Evolutionary conservation across 352 stramenopile genomes (phyloP).

Genomic region (Aphanomyces euteiches): DNA sequence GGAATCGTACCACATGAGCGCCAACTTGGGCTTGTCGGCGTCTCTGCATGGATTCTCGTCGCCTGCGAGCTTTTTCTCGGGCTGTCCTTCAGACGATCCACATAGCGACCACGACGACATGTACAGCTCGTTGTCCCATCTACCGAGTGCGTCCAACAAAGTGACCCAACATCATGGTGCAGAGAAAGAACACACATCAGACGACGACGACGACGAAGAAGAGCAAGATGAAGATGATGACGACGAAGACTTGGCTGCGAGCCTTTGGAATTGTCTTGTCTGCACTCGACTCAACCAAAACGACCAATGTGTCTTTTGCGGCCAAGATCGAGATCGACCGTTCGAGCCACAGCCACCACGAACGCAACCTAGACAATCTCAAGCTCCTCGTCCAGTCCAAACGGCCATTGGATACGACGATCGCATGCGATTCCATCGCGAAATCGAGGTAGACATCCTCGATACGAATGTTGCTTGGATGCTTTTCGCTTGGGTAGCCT

Average conservation of each 20-base stretch:
- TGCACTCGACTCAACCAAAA: slow-evolving; percentile 29
- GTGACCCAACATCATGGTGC: not conserved
- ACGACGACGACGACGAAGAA: not conserved
- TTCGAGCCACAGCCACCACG: not conserved
- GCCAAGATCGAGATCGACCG: not conserved
- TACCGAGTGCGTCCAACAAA: slow-evolving; percentile 11
- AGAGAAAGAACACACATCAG: not conserved
- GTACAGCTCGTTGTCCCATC: slow-evolving; percentile 31
- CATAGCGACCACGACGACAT: slow-evolving; percentile 17
- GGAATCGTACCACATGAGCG: slow-evolving; percentile 25
- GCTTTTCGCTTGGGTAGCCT: not conserved
- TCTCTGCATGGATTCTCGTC: slow-evolving; percentile 18
- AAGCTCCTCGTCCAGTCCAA: not conserved
- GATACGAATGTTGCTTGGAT: not conserved
- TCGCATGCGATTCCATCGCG: slow-evolving; percentile 27
- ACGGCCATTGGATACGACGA: slow-evolving; percentile 29
- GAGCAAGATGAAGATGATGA: not conserved
- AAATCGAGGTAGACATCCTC: slow-evolving; percentile 15
- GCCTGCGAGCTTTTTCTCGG: slow-evolving; percentile 27
- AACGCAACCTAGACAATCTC: not conserved
- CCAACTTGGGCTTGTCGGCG: slow-evolving; percentile 18
- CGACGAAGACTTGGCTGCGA: not conserved
- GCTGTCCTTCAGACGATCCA: slow-evolving; percentile 11
- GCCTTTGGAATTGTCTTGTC: slow-evolving; percentile 28
- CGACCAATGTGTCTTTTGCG: slow-evolving; percentile 26